phyloP scores from a whole-genome alignment of 78 protist genomes.

The Dictyostelium purpureum region DNA sequence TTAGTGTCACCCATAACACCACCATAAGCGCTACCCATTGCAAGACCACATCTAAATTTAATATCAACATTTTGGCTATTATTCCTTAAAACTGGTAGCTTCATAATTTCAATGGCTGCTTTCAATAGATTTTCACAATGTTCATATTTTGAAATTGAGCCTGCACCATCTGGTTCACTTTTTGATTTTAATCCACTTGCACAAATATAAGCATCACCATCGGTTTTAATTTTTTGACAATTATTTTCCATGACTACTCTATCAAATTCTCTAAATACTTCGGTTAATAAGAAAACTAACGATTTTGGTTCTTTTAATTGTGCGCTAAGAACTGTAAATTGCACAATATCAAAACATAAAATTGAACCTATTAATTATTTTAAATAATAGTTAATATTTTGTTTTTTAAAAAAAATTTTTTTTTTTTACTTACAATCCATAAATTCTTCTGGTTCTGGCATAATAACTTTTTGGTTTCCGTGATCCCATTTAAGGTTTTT shows the following conservation, averaged over 20 bases:
- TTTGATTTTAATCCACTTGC: slow-evolving; percentile 52
- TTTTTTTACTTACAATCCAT: too few relatives aligned
- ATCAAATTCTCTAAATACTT: slow-evolving; percentile 87
- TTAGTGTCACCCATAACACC: slow-evolving; percentile 78
- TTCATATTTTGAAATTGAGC: too few relatives aligned
- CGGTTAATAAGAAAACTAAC: slow-evolving; percentile 79
- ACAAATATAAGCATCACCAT: slow-evolving; percentile 78
- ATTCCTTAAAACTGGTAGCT: slow-evolving; percentile 5
- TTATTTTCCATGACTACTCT: slow-evolving; percentile 24
- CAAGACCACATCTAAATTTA: slow-evolving; percentile 67
- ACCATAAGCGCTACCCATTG: slow-evolving; percentile 72
- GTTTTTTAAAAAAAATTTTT: not conserved
- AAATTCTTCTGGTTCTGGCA: slow-evolving; percentile 49
- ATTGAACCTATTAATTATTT: slow-evolving; percentile 69
- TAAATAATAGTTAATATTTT: not conserved
- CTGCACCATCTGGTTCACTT: not conserved
- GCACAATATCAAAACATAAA: slow-evolving; percentile 81
- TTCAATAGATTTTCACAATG: not conserved
- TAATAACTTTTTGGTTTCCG: not conserved
- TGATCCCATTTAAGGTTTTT: not conserved
- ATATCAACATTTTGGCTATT: not conserved
- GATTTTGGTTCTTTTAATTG: slow-evolving; percentile 11
- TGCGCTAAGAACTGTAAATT: slow-evolving; percentile 76
- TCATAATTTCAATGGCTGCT: slow-evolving; percentile 33
- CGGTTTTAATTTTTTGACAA: slow-evolving; percentile 75